Percentiles rank a stretch among this genome's conserved stretches.
Conservation (phyloP, 179 eudicot species). For the Carnegiea gigantea region DNA sequence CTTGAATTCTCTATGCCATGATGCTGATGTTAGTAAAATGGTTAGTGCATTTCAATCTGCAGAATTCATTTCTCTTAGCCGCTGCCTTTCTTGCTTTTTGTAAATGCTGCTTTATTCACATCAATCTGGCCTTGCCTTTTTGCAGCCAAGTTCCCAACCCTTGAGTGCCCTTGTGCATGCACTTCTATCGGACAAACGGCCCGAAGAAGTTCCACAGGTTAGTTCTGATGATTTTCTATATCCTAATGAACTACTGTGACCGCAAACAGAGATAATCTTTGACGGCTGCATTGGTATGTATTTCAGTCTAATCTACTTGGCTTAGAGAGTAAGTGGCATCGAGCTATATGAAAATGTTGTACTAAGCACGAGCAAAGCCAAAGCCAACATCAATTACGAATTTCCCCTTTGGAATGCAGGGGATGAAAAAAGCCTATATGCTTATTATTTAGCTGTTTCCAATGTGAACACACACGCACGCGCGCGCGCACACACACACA, state of each 20-base stretch:
- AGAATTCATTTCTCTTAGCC: constrained; percentile 6
- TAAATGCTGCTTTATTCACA: constrained; percentile 10
- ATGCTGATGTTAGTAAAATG: constrained; percentile 46
- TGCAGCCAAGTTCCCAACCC: constrained; percentile 69
- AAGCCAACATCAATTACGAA: not conserved
- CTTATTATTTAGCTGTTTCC: not conserved
- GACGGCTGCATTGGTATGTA: not conserved
- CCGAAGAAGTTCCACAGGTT: constrained; percentile 94
- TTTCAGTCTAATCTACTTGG: not conserved
- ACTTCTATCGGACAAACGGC: constrained; percentile 74
- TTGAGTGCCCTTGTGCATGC: constrained; percentile 81
- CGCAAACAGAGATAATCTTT: not conserved
- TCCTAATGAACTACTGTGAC: not conserved
- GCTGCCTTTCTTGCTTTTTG: constrained; percentile 10
- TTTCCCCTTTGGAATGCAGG: not conserved
- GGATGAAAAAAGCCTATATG: not conserved
- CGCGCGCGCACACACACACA: no score
- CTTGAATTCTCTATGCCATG: constrained; percentile 41
- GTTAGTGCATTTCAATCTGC: constrained; percentile 35
- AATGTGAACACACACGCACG: no score
- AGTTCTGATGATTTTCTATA: constrained; percentile 17
- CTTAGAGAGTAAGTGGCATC: not conserved
- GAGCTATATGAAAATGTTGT: not conserved
- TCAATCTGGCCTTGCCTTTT: constrained; percentile 10
- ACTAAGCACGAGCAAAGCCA: not conserved